Conservation (phyloP, 2,329 filamentous ascomycete species). For the Dissoconium aciculare region DNA sequence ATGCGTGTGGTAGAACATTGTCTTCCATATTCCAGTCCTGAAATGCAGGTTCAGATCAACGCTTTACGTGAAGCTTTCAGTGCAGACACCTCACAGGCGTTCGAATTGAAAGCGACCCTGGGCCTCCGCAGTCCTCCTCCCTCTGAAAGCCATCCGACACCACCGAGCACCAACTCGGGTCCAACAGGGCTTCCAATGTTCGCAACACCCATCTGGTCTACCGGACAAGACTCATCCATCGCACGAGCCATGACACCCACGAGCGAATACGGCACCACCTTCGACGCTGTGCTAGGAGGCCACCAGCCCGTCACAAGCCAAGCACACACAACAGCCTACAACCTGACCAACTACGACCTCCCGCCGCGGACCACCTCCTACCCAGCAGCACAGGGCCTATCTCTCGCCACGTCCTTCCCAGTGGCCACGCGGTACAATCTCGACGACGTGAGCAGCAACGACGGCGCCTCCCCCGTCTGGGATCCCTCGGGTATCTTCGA, state of each 20-base stretch:
- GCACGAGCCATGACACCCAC: slow-evolving; percentile 15
- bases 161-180: slow-evolving; percentile 8
- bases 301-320: slow-evolving; percentile 10
- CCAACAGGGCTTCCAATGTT: slow-evolving; percentile 7
- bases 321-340: slow-evolving; percentile 8
- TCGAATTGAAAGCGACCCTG: slow-evolving; percentile 76
- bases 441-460: slow-evolving; percentile 18
- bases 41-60: slow-evolving; percentile 81
- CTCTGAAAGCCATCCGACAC: slow-evolving; percentile 24
- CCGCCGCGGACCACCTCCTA: slow-evolving; percentile 11
- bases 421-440: slow-evolving; percentile 14
- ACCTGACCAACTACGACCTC: slow-evolving; percentile 10
- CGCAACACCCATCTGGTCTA: slow-evolving; percentile 11
- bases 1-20: slow-evolving; percentile 88
- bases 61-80: slow-evolving; percentile 83
- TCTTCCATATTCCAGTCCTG: slow-evolving; percentile 64
- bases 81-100: slow-evolving; percentile 66
- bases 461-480: slow-evolving; percentile 19
- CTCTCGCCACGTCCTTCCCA: slow-evolving; percentile 12
- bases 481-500: slow-evolving; percentile 36
- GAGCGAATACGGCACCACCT: slow-evolving; percentile 13
- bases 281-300: slow-evolving; percentile 10
- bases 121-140: slow-evolving; percentile 49
- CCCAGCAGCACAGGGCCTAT: slow-evolving; percentile 12
- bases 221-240: slow-evolving; percentile 8